Evolutionary conservation across 2,329 filamentous ascomycete genomes (phyloP).

Genomic region (Hymenoscyphus scutula): DNA sequence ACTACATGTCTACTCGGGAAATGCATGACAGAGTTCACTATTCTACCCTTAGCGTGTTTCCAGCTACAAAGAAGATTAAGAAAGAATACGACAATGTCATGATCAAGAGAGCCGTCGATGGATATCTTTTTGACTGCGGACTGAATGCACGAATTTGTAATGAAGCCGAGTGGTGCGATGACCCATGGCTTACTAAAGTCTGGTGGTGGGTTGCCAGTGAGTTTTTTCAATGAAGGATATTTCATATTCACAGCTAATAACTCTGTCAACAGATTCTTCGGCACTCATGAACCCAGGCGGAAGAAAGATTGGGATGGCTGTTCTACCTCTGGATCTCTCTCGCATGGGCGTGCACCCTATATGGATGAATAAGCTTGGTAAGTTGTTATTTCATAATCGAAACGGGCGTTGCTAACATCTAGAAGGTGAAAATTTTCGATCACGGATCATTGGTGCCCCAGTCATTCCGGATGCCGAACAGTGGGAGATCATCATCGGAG

Average conservation of each 20-base stretch:
- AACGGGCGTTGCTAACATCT: conserved; percentile 7
- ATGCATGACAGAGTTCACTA: conserved; percentile 52
- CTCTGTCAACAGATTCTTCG: conserved; percentile 51
- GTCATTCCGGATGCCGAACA: conserved; percentile 45
- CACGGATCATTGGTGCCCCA: conserved; percentile 47
- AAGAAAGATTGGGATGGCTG: conserved; percentile 64
- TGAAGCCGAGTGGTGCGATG: conserved; percentile 46
- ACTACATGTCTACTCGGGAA: conserved; percentile 45
- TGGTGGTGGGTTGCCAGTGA: conserved; percentile 73
- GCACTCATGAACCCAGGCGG: conserved; percentile 49
- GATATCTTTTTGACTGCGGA: conserved; percentile 61
- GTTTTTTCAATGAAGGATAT: conserved; percentile 30
- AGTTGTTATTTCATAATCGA: conserved; percentile 24
- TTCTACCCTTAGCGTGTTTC: conserved; percentile 36
- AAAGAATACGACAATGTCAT: conserved; percentile 48
- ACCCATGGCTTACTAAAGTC: conserved; percentile 72
- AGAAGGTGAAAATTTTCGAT: conserved; percentile 47
- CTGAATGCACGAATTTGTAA: conserved; percentile 63
- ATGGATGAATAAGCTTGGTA: conserved; percentile 69
- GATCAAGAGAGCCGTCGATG: conserved; percentile 58
- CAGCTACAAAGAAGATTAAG: conserved; percentile 18
- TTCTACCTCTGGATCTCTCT: conserved; percentile 66
- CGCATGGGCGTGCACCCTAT: conserved; percentile 72
- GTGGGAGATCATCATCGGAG: conserved; percentile 62
- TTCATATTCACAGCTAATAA: background rate